Percentiles rank a stretch among this genome's conserved stretches.
phyloP scores from a whole-genome alignment of 2,329 filamentous ascomycete genomes.

The Akanthomyces dipterigenus region DNA sequence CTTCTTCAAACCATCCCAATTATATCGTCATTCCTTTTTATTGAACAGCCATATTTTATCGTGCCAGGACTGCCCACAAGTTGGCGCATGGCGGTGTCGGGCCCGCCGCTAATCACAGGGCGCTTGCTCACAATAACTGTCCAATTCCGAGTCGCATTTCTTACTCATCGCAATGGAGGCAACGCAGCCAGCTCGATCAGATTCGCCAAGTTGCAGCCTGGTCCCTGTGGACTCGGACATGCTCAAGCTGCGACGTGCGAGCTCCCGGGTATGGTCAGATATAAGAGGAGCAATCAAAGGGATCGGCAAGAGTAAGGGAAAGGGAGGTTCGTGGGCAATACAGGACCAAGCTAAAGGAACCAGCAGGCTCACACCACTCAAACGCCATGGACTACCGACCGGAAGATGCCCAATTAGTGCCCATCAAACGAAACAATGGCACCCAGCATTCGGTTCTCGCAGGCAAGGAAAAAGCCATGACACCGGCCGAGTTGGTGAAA shows the following conservation, averaged over 20 bases:
- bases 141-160: too few species aligned
- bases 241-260: slow-evolving; percentile 21
- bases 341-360: background rate
- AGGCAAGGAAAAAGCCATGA: slow-evolving; percentile 16
- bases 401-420: background rate
- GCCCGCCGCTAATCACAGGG: background rate
- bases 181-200: background rate
- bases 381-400: slow-evolving; percentile 13
- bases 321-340: too few species aligned
- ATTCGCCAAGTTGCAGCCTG: background rate
- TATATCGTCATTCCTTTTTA: slow-evolving; percentile 7
- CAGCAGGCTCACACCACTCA: slow-evolving; percentile 21
- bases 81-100: background rate
- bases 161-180: background rate
- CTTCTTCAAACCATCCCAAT: background rate
- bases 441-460: background rate
- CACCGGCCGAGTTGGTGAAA: slow-evolving; percentile 20
- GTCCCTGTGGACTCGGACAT: background rate
- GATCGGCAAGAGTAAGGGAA: slow-evolving; percentile 20
- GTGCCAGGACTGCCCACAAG: background rate
- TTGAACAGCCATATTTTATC: background rate
- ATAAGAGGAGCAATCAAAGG: slow-evolving; percentile 28
- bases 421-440: slow-evolving; percentile 6
- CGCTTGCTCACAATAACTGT: background rate
- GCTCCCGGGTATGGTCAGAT: slow-evolving; percentile 29